These are phyloP conservation scores for Mortierella sp. DNA, from an alignment of 371 early-diverging fungal genomes.

Conservation along the genomic window DNA sequence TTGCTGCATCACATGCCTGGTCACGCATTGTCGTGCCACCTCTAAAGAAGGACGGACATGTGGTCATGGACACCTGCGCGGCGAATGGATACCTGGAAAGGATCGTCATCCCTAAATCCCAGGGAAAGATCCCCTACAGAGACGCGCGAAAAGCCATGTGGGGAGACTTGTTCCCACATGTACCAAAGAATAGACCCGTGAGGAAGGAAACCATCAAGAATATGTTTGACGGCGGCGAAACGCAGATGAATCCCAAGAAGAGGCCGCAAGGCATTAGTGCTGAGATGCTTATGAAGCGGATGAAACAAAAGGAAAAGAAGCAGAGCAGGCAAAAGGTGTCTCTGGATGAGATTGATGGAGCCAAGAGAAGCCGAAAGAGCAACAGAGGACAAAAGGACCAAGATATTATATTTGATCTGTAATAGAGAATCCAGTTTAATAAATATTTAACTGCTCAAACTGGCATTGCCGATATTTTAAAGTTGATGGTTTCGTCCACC, in stretches of 20 bases:
- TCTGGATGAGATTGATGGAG: slow-evolving; percentile 14
- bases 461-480: no score
- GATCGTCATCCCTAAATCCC: slow-evolving; percentile 79
- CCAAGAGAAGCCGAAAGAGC: slow-evolving; percentile 6
- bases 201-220: slow-evolving; percentile 26
- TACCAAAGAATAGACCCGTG: slow-evolving; percentile 66
- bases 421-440: not conserved
- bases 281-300: slow-evolving; percentile 29
- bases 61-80: slow-evolving; percentile 79
- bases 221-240: not conserved
- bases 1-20: slow-evolving; percentile 72
- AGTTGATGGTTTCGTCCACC: no score
- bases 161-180: slow-evolving; percentile 88
- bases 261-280: slow-evolving; percentile 28
- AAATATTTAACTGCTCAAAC: not conserved
- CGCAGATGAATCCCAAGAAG: slow-evolving; percentile 3
- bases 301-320: slow-evolving; percentile 54
- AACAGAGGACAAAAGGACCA: slow-evolving; percentile 6
- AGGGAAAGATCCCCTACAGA: slow-evolving; percentile 79
- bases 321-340: slow-evolving; percentile 41
- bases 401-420: slow-evolving; percentile 19
- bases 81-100: slow-evolving; percentile 74
- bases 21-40: slow-evolving; percentile 80
- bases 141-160: slow-evolving; percentile 85
- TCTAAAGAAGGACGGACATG: slow-evolving; percentile 82